Conservation (phyloP, 441 rosid species). For the Brassica balearica region DNA sequence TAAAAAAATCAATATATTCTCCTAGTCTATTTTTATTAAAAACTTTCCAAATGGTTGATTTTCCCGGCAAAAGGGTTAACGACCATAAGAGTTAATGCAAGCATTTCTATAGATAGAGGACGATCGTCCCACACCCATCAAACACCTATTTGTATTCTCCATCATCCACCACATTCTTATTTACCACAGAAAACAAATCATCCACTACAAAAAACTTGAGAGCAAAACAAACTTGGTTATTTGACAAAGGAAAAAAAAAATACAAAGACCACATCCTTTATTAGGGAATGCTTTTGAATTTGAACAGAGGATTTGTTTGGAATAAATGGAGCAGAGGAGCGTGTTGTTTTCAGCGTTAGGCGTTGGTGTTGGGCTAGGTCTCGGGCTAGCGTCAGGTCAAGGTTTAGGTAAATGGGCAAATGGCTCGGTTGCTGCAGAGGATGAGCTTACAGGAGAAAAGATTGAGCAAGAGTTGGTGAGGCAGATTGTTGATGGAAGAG, state of each 20-base stretch:
- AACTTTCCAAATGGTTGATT: constrained; percentile 53
- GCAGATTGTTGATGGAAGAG: too few species aligned
- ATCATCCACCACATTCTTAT: constrained; percentile 37
- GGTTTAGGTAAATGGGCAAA: constrained; percentile 18
- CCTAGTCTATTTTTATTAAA: constrained; percentile 15
- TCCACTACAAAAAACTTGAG: constrained; percentile 23
- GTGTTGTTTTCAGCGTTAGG: constrained; percentile 79
- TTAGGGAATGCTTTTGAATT: too few species aligned
- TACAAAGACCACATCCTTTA: background rate
- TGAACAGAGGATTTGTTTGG: background rate
- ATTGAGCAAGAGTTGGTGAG: too few species aligned
- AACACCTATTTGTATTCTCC: constrained; percentile 33
- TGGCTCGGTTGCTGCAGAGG: too few species aligned
- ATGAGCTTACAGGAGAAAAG: too few species aligned
- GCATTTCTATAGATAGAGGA: constrained; percentile 33
- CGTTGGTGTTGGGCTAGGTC: constrained; percentile 87
- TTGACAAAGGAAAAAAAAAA: constrained; percentile 17
- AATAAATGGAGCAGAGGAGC: constrained; percentile 81
- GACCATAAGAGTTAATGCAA: constrained; percentile 43
- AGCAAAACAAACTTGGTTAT: constrained; percentile 4
- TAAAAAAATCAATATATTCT: background rate
- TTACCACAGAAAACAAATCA: constrained; percentile 20
- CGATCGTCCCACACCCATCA: constrained; percentile 33
- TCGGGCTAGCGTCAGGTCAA: constrained; percentile 87
- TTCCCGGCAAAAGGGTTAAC: constrained; percentile 36